Percentiles rank a stretch among this genome's conserved stretches.
Evolutionary conservation across 2,329 filamentous ascomycete genomes (phyloP).

Genomic region (Hypoxylon sp.): DNA sequence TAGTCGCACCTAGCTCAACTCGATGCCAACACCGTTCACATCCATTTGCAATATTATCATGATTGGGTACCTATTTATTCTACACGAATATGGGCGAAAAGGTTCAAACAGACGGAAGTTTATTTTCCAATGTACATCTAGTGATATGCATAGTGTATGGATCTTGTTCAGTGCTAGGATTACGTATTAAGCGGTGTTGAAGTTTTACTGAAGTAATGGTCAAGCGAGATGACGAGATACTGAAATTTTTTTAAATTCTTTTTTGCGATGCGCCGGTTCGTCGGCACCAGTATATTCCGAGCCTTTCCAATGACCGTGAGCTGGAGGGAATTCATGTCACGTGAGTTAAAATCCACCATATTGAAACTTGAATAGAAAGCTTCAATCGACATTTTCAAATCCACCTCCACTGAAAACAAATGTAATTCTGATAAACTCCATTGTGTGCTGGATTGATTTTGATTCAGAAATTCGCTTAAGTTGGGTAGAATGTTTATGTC

Average conservation of each 20-base stretch:
- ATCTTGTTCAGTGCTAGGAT: conserved; percentile 9
- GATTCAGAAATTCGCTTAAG: neutral
- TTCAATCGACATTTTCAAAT: neutral
- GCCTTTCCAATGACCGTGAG: neutral
- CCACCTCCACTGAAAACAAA: neutral
- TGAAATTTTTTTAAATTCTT: conserved; percentile 18
- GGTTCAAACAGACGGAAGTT: conserved; percentile 5
- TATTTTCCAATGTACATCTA: conserved; percentile 9
- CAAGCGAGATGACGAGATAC: conserved; percentile 28
- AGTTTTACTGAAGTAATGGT: neutral
- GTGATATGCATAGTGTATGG: conserved; percentile 7
- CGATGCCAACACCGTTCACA: neutral
- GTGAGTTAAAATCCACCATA: conserved; percentile 3
- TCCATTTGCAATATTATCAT: neutral
- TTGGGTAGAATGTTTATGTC: conserved; percentile 6
- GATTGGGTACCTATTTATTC: neutral
- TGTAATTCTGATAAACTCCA: neutral
- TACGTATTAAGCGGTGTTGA: conserved; percentile 3
- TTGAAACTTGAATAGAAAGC: neutral
- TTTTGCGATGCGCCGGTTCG: conserved; percentile 13
- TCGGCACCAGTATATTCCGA: conserved; percentile 24
- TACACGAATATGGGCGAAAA: conserved; percentile 2
- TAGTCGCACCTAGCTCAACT: neutral
- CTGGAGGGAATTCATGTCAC: conserved; percentile 1
- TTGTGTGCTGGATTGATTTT: neutral